phyloP scores from a whole-genome alignment of 305 asterid species.

The Fraxinus baroniana region DNA sequence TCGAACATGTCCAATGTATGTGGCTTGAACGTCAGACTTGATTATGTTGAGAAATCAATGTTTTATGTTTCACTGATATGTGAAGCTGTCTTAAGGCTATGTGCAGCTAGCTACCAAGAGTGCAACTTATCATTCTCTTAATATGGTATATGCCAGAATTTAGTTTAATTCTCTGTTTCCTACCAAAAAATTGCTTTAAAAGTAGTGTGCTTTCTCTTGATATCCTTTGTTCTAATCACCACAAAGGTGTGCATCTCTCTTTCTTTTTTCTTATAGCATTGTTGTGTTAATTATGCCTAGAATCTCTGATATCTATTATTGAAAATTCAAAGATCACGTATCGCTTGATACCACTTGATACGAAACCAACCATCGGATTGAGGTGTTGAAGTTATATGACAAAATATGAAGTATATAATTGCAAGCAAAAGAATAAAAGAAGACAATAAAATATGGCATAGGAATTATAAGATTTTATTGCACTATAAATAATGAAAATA shows the following conservation, averaged over 20 bases:
- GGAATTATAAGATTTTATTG: too few relatives aligned
- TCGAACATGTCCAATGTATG: conserved; percentile 6
- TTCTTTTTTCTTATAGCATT: too few relatives aligned
- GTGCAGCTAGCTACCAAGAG: not conserved
- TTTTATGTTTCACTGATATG: not conserved
- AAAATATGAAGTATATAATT: too few relatives aligned
- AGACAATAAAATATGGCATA: too few relatives aligned
- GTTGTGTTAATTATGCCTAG: too few relatives aligned
- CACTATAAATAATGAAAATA: too few relatives aligned
- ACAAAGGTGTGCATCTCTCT: not conserved
- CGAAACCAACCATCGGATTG: too few relatives aligned
- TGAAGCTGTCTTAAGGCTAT: not conserved
- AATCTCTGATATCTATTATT: too few relatives aligned
- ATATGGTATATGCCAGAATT: not conserved
- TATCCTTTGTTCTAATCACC: not conserved
- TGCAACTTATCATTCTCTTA: not conserved
- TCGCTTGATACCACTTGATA: too few relatives aligned
- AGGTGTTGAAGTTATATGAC: too few relatives aligned
- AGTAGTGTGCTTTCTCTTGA: not conserved
- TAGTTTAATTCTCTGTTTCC: not conserved
- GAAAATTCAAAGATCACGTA: too few relatives aligned
- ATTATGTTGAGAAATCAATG: conserved; percentile 9
- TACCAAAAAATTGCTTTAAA: not conserved
- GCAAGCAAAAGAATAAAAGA: too few relatives aligned
- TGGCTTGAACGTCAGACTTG: not conserved